Evolutionary conservation across 352 stramenopile species (phyloP), one percentile per base, ranked within the genome.

Genomic region (Phytophthora uliginosa): DNA sequence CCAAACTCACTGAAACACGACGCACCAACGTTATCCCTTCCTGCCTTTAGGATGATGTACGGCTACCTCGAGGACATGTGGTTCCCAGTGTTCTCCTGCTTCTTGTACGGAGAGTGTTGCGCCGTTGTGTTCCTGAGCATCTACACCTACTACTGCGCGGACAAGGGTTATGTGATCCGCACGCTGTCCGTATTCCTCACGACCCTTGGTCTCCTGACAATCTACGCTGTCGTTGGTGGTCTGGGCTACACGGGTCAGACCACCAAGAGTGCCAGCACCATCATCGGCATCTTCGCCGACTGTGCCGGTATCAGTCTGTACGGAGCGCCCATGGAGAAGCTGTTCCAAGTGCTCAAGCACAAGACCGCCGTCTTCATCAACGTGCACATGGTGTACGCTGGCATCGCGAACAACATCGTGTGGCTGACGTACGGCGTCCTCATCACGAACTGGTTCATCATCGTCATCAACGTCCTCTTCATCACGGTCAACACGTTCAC

Each of bases 91-190:
- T 83, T 87, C 61, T 67, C 65, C 6, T 83, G 73, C 24, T 83
- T 82, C 45, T n/a, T 82, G 24, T 80, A 77, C n/a, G 79, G 76
- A 17, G 76, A 81, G 34, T 57, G 76, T 38, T 75, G 60, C 7
- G 72, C 68, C 13, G 50, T 73, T 20, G 61, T 84, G 13, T 91
- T 87, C 74, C 62, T 90, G 18, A 57, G 63, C 1, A 65, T 87
- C 12, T 91, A 89, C 67, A 86, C 79, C n/a, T 77, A 69, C 28
- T 91, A 86, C 71, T 90, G 81, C 34, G 63, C 66, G 28, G 82
- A 81, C 74, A 79, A 64, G 45, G 28, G 24, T 34, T 81, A 81
- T 50, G 75, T 79, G 18, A 52, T 62, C 42, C 69, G 66, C 9
- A 62, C 78, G 18, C 73, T 83, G 62, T 38, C 60, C 7, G 40